Evolutionary conservation across 2,329 filamentous ascomycete species (phyloP).

Genomic region (Sporothrix euskadiensis): DNA sequence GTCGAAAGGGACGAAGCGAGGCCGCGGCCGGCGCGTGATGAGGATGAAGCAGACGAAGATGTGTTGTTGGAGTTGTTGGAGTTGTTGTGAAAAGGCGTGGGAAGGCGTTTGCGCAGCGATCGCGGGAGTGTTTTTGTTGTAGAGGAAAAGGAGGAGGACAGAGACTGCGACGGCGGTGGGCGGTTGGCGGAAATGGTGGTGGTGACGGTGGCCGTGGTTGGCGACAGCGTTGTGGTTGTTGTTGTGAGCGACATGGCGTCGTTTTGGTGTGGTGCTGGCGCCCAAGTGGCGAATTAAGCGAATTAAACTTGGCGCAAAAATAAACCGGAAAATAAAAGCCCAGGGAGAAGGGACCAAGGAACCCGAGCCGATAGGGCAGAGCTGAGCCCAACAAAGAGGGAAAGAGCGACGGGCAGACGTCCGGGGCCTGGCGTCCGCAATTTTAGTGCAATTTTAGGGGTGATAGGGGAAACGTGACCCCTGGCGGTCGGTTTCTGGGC

Average conservation of each 20-base stretch:
- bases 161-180: constrained; percentile 24
- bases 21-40: constrained; percentile 33
- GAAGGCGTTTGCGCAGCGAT: constrained; percentile 30
- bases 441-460: constrained; percentile 15
- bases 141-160: constrained; percentile 35
- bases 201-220: constrained; percentile 13
- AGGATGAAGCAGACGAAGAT: neutral
- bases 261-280: neutral
- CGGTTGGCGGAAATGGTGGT: constrained; percentile 21
- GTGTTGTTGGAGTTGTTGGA: constrained; percentile 7
- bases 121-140: constrained; percentile 26
- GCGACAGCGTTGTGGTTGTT: constrained; percentile 18
- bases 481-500: neutral
- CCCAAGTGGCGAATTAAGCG: constrained; percentile 15
- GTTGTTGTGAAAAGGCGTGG: constrained; percentile 4
- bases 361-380: constrained; percentile 9
- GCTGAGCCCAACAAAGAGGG: neutral
- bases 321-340: constrained; percentile 17
- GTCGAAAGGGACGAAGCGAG: constrained; percentile 48
- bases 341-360: neutral
- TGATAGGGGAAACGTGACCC: neutral
- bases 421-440: neutral
- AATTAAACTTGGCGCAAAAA: constrained; percentile 19
- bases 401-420: neutral
- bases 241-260: constrained; percentile 22